Base-by-base conservation (phyloP, 495 filamentous ascomycete species). In the Staphylotrichum longicolle region DNA sequence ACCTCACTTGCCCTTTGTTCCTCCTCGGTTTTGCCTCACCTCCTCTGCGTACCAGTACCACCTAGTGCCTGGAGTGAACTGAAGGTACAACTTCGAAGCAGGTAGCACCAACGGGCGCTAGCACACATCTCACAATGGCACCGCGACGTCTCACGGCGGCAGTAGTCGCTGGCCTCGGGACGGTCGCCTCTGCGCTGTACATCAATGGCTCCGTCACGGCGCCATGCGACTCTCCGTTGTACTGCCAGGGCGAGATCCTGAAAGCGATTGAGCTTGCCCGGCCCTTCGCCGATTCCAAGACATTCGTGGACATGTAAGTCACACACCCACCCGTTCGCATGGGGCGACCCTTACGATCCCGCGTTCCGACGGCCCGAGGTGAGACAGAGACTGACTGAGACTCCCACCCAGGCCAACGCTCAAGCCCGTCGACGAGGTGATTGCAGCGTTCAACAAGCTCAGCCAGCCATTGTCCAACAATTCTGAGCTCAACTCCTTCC, bases 241-340 rank as follows among this genome's bases (percentile, higher is more conserved):
- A 82, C 61, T 82, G 79, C 64, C 70, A 74, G 27, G 79, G 79
- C 34, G 78, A 80, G 5, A 67, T 82, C 41, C 68, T 82, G 15
- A 73, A 75, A 52, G 73, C 75, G 32, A 74, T 82, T 57, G 74
- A 82, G 68, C 70, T 80, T 9, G 79, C 79, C 7, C 70, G 58
- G 9, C 79, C 79, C 30, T 82, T 82, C 60, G 64, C 70, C 12
- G 79, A 82, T 68, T 80, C 77, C 51, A 82, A 82, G 71, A 80
- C 77, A 32, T 82, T 80, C 53, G 79, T 82, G 50, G 79, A 82
- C 66, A 72, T 82, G 79, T 80, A 74, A 73, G 69, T 70, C 10
- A 41, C 20, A 45, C 11, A 37, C 2, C 20, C 20, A 27, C 33
- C 2, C 35, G 37, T 39, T 3, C 9, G 20, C 6, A 8, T 8